Conservation (phyloP, 140 eudicot genomes). For the Ambrosia hybrid region DNA sequence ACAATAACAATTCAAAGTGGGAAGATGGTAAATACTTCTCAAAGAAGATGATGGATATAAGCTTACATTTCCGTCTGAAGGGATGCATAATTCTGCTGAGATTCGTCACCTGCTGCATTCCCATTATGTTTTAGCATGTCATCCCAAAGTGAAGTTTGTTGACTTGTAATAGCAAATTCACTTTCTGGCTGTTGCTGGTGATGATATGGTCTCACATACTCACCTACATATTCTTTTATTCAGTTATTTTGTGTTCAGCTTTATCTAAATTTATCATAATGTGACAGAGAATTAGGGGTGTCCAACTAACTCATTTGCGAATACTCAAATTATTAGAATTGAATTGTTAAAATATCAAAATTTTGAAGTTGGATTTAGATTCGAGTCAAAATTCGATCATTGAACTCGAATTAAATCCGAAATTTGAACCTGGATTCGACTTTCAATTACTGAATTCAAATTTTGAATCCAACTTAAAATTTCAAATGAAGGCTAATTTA, state of each 20-base stretch:
- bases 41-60: slow-evolving; percentile 19
- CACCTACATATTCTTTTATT: slow-evolving; percentile 48
- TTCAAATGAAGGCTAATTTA: no score
- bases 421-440: no score
- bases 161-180: slow-evolving; percentile 14
- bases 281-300: slow-evolving; percentile 1
- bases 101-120: slow-evolving; percentile 32
- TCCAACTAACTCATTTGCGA: no score
- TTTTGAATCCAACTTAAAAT: no score
- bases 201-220: slow-evolving; percentile 32
- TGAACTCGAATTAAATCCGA: no score
- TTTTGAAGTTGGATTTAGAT: no score
- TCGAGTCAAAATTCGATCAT: no score
- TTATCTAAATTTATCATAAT: slow-evolving; percentile 1
- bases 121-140: slow-evolving; percentile 24
- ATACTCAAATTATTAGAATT: no score
- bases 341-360: no score
- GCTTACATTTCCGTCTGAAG: slow-evolving; percentile 46
- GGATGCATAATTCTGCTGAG: slow-evolving; percentile 31
- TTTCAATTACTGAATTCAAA: no score
- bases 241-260: slow-evolving; percentile 28
- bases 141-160: slow-evolving; percentile 7
- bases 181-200: slow-evolving; percentile 18
- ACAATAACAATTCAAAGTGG: no score
- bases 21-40: not conserved